phyloP scores from a whole-genome alignment of 441 rosid species.

The Daphne laureola region DNA sequence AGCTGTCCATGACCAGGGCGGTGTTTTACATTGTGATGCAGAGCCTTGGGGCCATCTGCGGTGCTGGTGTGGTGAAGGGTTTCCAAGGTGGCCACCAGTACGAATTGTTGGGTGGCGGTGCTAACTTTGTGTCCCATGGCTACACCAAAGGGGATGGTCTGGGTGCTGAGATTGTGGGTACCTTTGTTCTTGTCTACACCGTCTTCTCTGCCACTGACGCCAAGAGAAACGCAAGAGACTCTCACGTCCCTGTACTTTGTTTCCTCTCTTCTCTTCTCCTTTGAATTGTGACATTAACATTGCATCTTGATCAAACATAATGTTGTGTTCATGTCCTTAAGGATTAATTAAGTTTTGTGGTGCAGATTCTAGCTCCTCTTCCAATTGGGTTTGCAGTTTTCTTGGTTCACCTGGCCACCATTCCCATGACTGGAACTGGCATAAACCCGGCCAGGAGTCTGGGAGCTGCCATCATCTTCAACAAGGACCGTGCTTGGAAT shows the following conservation, averaged over 20 bases:
- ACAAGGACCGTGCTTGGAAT: conserved; percentile 62
- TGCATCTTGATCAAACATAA: no score
- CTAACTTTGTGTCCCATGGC: conserved; percentile 43
- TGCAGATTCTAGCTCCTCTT: conserved; percentile 82
- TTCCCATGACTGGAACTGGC: conserved; percentile 82
- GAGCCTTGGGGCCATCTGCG: conserved; percentile 70
- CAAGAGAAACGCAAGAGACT: conserved; percentile 68
- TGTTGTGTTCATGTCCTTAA: no score
- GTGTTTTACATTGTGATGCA: conserved; percentile 58
- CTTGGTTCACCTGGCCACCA: conserved; percentile 87
- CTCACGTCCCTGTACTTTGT: conserved; percentile 67
- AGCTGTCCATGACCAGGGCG: conserved; percentile 59
- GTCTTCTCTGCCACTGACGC: conserved; percentile 74
- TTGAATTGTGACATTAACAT: no score
- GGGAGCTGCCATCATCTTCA: conserved; percentile 77
- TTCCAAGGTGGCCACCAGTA: conserved; percentile 27
- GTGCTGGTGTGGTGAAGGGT: conserved; percentile 66
- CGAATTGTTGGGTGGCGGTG: conserved; percentile 39
- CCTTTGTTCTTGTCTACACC: conserved; percentile 59
- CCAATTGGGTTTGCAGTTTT: conserved; percentile 88
- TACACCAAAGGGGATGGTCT: conserved; percentile 58
- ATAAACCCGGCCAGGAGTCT: conserved; percentile 91
- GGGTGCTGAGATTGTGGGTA: conserved; percentile 61
- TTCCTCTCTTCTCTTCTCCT: neutral
- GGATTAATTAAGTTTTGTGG: neutral